Evolutionary conservation across 768 basidiomycete genomes (phyloP), one percentile per base, ranked within the genome.

Genomic region (Mycena vitilis): DNA sequence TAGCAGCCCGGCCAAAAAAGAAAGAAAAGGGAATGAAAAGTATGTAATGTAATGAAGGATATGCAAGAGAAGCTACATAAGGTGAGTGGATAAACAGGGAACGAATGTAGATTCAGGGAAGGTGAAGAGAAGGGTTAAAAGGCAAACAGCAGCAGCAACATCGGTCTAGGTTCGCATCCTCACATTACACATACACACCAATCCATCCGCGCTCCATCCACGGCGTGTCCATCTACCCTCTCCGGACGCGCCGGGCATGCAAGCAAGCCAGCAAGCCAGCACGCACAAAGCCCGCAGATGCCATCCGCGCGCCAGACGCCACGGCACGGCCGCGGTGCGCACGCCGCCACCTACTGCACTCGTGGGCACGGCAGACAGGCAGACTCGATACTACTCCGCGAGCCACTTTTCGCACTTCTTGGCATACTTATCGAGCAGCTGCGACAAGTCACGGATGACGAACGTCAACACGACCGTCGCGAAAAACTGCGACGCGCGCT

Each of bases 391-490:
- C 84, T 83, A 95, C 76, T 96, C 94, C 44, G 89, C 92, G 44
- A 95, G 85, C 93, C 94, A 95, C 80, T 94, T 95, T 81, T 95
- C 95, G 80, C 93, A 94, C 78, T 94, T 93, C 86, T 95, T 95
- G 71, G 91, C 92, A 78, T 95, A 96, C 81, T 96, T 96, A 84
- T 96, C 95, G 69, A 96, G 84, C 57, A 96, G 81, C 74, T 91
- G 89, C 48, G 93, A 93, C 71, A 95, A 84, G 78, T 96, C 95
- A 60, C 90, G 89, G 74, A 97, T 89, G 74, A 97, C 94, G 77
- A 97, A 96, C 20, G 93, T 93, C 69, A 95, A 84, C 62, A 97
- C 88, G 68, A 96, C 94, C 60, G 86, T 92, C 30, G 93, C 93
- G 73, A 96, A 97, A 78, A 97, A 97, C 75, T 96, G 94, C n/a